These are phyloP conservation scores for Fusarium sp. DNA, from an alignment of 2,329 filamentous ascomycete species.

Conservation along the genomic window DNA sequence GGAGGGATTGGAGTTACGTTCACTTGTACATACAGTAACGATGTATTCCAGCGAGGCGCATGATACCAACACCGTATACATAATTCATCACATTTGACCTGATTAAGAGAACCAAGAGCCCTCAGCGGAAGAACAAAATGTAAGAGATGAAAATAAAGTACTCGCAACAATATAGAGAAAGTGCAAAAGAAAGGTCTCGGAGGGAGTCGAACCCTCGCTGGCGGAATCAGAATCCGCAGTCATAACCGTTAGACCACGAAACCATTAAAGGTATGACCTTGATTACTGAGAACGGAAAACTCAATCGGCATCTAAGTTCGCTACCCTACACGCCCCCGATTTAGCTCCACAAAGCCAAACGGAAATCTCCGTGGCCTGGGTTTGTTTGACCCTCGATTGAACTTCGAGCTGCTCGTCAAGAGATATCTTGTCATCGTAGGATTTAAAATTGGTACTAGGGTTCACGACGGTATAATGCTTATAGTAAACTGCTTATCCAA, in stretches of 20 bases:
- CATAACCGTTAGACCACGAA: conserved; percentile 1
- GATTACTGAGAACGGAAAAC: not conserved
- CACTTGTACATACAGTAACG: not conserved
- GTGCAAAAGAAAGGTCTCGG: not conserved
- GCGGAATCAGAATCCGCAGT: not conserved
- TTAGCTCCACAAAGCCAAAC: rapidly evolving
- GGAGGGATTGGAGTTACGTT: not conserved
- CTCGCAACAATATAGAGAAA: rapidly evolving
- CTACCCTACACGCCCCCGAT: not conserved
- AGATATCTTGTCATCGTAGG: rapidly evolving
- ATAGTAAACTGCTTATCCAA: no score
- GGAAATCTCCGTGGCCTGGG: rapidly evolving
- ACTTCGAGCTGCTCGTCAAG: not conserved
- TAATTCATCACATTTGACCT: not conserved
- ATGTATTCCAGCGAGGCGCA: not conserved
- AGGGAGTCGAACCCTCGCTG: not conserved
- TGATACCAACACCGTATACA: not conserved
- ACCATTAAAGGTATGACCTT: not conserved
- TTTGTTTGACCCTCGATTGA: rapidly evolving
- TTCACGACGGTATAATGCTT: no score
- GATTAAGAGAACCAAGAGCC: rapidly evolving
- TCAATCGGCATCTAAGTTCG: not conserved
- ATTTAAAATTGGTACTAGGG: no score
- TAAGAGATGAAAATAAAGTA: not conserved
- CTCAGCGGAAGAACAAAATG: not conserved